Evolutionary conservation across 768 basidiomycete species (phyloP), one percentile per base, ranked within the genome.

Genomic region (Guyanaporus albipodus): DNA sequence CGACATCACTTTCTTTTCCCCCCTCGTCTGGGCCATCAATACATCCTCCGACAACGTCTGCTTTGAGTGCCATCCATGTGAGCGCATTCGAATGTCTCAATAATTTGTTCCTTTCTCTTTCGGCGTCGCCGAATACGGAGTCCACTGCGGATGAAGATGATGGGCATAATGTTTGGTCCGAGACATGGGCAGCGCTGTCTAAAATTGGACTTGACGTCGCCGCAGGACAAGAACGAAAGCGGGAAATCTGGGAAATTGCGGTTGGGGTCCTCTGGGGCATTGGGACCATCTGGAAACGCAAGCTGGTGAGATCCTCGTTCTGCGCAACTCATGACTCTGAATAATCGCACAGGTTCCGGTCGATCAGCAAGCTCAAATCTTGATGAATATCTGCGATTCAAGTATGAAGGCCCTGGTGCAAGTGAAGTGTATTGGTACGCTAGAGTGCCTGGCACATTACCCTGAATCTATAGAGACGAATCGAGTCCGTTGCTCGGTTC

Each of bases 31-130:
- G 76, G 5, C 78, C 79, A 10, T 92, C 91, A 0, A 71, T 76
- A 18, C 89, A 95, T 60, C 89, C 91, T 32, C 93, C 93, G 2
- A 92, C 85, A 11, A 95, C 93, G 0, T 89, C 91, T 21, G 86
- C 75, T 9, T 77, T 97, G 36, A 79, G 87, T 52, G 80, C 86
- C 7, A 81, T 95, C 41, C 93, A 96, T 60, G 73, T 91, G 46
- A 76, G 83, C 53, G 88, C 91, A 9, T 73, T 94, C 22, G 91
- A 95, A 62, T 92, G 92, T 59, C 73, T 97, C 38, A 92, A 89
- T 59, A 96, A 97, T 60, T 73, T 93, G 31, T 85, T 95, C 58
- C 72, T 94, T 28, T 83, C 91, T 4, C 73, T 87, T 11, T 75
- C 82, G 3, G 71, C 77, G 0, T 66, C 73, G 4, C 68, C 75